A percentile compares a stretch with the other conserved stretches of the same genome.
Conservation (phyloP, 2,329 filamentous ascomycete species). For the Venturia effusa region DNA sequence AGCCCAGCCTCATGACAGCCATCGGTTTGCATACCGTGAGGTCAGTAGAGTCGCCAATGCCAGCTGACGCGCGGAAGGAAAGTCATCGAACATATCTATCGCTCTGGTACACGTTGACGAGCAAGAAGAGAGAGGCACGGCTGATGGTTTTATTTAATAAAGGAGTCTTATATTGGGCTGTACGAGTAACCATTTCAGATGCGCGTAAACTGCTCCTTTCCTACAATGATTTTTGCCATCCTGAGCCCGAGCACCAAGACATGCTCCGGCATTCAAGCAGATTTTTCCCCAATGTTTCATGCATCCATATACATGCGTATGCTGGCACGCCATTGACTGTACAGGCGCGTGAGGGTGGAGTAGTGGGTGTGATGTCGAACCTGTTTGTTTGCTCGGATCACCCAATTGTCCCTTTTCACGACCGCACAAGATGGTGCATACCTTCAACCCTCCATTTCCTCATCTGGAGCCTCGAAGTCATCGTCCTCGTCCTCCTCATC, state of each 20-base stretch:
- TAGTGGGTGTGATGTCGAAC: neutral
- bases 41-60: too few relatives aligned
- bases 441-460: constrained; percentile 56
- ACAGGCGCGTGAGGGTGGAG: neutral
- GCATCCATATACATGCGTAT: neutral
- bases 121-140: too few relatives aligned
- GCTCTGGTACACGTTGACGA: too few relatives aligned
- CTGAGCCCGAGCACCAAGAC: neutral
- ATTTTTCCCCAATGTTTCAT: neutral
- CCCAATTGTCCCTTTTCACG: neutral
- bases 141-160: neutral
- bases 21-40: too few relatives aligned
- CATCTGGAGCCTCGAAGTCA: constrained; percentile 51
- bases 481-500: constrained; percentile 69
- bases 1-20: too few relatives aligned
- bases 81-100: too few relatives aligned
- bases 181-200: neutral
- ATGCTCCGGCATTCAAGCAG: neutral
- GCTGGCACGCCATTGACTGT: neutral
- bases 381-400: neutral
- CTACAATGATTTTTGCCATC: neutral
- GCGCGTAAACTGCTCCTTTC: neutral
- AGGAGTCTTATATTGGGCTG: neutral
- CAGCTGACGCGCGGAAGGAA: too few relatives aligned
- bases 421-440: neutral